Evolutionary conservation across 2,329 filamentous ascomycete genomes (phyloP).

Genomic region (Pleomassaria siparia): DNA sequence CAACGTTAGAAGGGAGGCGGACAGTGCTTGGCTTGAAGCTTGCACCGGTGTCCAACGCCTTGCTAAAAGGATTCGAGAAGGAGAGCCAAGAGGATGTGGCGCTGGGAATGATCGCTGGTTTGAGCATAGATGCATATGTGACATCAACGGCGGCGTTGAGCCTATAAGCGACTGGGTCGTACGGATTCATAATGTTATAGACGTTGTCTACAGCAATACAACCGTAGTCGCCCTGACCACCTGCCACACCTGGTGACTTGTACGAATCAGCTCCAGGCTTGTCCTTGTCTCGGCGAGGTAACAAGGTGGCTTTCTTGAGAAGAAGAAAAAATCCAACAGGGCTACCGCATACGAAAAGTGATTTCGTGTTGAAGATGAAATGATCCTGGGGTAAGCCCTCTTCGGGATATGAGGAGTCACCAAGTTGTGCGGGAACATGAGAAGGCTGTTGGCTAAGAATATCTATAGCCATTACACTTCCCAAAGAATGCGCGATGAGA

Average conservation of each 20-base stretch:
- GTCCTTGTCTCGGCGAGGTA: conserved; percentile 72
- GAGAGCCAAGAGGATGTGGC: conserved; percentile 57
- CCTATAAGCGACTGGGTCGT: conserved; percentile 83
- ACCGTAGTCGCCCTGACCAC: conserved; percentile 78
- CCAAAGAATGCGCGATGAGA: conserved; percentile 88
- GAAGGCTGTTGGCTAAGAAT: conserved; percentile 89
- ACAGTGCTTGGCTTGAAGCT: conserved; percentile 33
- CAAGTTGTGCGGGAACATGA: conserved; percentile 52
- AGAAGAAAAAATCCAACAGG: conserved; percentile 91
- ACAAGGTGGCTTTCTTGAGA: conserved; percentile 70
- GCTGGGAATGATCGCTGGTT: conserved; percentile 76
- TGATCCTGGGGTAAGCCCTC: conserved; percentile 52
- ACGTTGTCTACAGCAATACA: conserved; percentile 94
- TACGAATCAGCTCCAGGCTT: conserved; percentile 73
- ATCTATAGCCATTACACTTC: conserved; percentile 92
- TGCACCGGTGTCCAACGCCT: conserved; percentile 20
- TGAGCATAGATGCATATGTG: conserved; percentile 74
- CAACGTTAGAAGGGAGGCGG: conserved; percentile 60
- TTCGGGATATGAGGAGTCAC: conserved; percentile 40
- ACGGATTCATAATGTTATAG: conserved; percentile 84
- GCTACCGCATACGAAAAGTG: conserved; percentile 86
- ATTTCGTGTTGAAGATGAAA: conserved; percentile 91
- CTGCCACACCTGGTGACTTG: conserved; percentile 61
- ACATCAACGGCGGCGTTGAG: conserved; percentile 89
- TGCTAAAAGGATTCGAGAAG: conserved; percentile 45